Evolutionary conservation across 495 filamentous ascomycete species (phyloP), one percentile per base, ranked within the genome.

Genomic region (Penicillium ucsense): DNA sequence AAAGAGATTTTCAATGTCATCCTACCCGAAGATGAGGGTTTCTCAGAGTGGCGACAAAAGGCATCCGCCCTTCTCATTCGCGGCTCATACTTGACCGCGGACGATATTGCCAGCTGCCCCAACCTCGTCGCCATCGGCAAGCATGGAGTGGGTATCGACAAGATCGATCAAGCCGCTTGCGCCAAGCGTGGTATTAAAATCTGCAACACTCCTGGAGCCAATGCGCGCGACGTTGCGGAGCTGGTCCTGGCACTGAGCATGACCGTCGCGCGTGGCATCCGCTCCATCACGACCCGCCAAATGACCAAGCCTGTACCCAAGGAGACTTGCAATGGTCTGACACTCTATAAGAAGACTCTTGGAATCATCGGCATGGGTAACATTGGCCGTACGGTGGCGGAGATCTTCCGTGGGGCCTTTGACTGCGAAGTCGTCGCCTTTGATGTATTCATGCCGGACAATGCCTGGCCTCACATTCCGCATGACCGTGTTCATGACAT

Each of bases 101-200:
- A 56, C 3, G 62, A 65, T 35, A 53, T 65, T 32, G 48, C 49
- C 34, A 56, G 52, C 36, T 56, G 54, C 37, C 55, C 57, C 3
- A 55, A 61, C 41, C 56, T 70, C 1, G 38, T 55, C 31, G 57
- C 59, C 12, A 63, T 70, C 40, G 61, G 60, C 28, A 70, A 70
- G 55, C 66, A 70, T 30, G 66, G 66, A 7, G 75, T 76, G 4
- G 79, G 79, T 5, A 71, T 71, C 20, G 75, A 81, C 54, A 57
- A 62, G 12, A 70, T 80, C 30, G 73, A 80, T 52, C 64, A 76
- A 12, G 61, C 55, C 0, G 76, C 77, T 1, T 75, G 71, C 52
- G 47, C 53, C 6, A 62, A 67, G 34, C 63, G 70, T 3, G 69
- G 71, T 0, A 67, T 81, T 44, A 59, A 58, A 3, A 68, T 81